A percentile compares a stretch with the other conserved stretches of the same genome.
Conservation (phyloP, 2,329 filamentous ascomycete species). For the Lizonia empirigonia region DNA sequence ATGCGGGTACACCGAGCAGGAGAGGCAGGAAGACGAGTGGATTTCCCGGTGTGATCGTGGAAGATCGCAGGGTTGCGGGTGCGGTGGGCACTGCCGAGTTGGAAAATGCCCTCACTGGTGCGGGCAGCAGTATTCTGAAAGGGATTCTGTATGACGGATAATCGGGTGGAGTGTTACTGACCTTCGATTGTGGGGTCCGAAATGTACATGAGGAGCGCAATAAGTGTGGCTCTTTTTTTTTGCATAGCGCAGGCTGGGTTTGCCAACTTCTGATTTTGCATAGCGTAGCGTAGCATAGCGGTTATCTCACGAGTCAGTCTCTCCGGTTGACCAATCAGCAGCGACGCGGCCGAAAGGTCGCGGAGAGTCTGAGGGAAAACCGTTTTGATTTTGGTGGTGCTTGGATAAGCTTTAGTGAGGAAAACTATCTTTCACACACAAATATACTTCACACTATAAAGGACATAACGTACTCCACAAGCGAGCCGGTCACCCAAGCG, state of each 20-base stretch:
- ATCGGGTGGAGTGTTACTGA: background rate
- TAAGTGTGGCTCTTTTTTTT: background rate
- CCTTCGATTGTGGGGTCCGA: background rate
- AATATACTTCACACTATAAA: too few relatives aligned
- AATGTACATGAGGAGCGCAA: background rate
- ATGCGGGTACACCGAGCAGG: constrained; percentile 73
- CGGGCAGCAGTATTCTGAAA: constrained; percentile 51
- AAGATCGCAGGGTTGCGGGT: constrained; percentile 80
- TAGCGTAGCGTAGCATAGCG: constrained; percentile 6
- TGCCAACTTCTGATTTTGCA: background rate
- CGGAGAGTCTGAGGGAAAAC: too few relatives aligned
- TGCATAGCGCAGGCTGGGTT: constrained; percentile 13
- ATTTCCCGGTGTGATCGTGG: constrained; percentile 58
- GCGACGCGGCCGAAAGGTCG: too few relatives aligned
- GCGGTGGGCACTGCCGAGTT: constrained; percentile 82
- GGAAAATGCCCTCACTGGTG: constrained; percentile 66
- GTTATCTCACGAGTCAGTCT: too few relatives aligned
- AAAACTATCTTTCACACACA: too few relatives aligned
- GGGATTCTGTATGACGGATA: constrained; percentile 30
- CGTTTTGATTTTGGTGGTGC: too few relatives aligned
- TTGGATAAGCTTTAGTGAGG: too few relatives aligned
- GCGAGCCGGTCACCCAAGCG: too few relatives aligned
- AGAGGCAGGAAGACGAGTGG: constrained; percentile 57
- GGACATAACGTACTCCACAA: too few relatives aligned
- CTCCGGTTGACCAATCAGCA: too few relatives aligned